Evolutionary conservation across 352 stramenopile species (phyloP).

Genomic region (Pythium rhizo-oryzae): DNA sequence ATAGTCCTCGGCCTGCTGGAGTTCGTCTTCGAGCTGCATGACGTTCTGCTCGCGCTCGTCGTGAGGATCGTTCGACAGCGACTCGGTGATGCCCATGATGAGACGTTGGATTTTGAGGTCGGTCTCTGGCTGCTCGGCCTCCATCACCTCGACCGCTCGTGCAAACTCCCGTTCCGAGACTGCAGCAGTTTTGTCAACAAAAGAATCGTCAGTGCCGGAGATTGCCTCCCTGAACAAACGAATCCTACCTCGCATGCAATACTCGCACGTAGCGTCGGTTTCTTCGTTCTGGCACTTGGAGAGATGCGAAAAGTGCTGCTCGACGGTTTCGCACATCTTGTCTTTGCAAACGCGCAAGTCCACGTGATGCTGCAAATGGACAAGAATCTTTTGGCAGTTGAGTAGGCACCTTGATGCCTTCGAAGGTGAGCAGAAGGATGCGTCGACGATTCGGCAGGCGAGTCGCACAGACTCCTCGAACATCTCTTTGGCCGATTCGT

Average conservation of each 20-base stretch:
- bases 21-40: conserved; percentile 37
- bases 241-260: conserved; percentile 36
- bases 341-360: conserved; percentile 30
- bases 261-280: conserved; percentile 29
- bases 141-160: conserved; percentile 34
- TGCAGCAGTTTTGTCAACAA: not conserved
- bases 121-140: conserved; percentile 29
- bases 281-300: conserved; percentile 28
- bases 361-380: conserved; percentile 39
- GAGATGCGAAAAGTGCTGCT: conserved; percentile 37
- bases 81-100: conserved; percentile 28
- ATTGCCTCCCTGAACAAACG: not conserved
- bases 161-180: conserved; percentile 32
- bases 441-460: conserved; percentile 35
- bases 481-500: conserved; percentile 7
- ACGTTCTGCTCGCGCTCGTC: conserved; percentile 34
- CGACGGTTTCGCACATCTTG: conserved; percentile 27
- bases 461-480: conserved; percentile 29
- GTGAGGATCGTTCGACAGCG: conserved; percentile 26
- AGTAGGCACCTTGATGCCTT: conserved; percentile 34
- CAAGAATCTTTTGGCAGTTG: conserved; percentile 29
- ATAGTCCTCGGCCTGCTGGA: conserved; percentile 35
- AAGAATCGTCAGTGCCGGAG: not conserved
- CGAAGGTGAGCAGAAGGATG: conserved; percentile 31
- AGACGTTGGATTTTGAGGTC: conserved; percentile 30